These are phyloP conservation scores for Microstroma glucosiphilum DNA, from an alignment of 1,284 basidiomycete genomes.

Conservation along the genomic window DNA sequence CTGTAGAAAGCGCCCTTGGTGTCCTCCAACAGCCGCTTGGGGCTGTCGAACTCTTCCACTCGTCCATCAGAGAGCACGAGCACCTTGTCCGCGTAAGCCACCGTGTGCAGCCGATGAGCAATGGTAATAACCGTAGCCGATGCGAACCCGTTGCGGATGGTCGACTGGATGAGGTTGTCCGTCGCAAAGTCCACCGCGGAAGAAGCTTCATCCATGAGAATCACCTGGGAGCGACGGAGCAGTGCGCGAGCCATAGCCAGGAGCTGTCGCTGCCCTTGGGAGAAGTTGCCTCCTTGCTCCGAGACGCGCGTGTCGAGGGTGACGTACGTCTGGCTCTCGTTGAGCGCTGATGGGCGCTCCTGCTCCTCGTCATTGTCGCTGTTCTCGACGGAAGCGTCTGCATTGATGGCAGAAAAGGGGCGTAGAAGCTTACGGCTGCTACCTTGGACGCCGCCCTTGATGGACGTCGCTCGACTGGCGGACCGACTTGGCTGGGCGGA, in stretches of 20 bases:
- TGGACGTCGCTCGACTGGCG: not conserved
- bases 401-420: constrained; percentile 1
- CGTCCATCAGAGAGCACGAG: constrained; percentile 55
- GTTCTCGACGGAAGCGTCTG: constrained; percentile 3
- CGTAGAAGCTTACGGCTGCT: constrained; percentile 6
- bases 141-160: constrained; percentile 72
- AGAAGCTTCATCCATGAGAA: constrained; percentile 49
- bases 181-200: constrained; percentile 43
- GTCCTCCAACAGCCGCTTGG: constrained; percentile 52
- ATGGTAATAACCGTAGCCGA: constrained; percentile 74
- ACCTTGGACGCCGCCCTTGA: not conserved
- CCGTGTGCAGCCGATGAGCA: constrained; percentile 58
- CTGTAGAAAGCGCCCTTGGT: constrained; percentile 25
- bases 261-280: constrained; percentile 45
- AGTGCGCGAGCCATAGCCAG: constrained; percentile 45
- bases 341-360: constrained; percentile 6
- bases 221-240: constrained; percentile 33
- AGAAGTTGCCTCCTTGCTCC: constrained; percentile 44
- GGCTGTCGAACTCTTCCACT: constrained; percentile 56
- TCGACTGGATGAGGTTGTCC: constrained; percentile 60
- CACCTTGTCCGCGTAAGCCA: constrained; percentile 53
- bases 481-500: not conserved
- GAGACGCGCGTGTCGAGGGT: constrained; percentile 31
- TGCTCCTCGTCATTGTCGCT: constrained; percentile 11
- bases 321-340: constrained; percentile 13